These are phyloP conservation scores for Viola pubescens DNA, from an alignment of 441 rosid species.

Conservation along the genomic window DNA sequence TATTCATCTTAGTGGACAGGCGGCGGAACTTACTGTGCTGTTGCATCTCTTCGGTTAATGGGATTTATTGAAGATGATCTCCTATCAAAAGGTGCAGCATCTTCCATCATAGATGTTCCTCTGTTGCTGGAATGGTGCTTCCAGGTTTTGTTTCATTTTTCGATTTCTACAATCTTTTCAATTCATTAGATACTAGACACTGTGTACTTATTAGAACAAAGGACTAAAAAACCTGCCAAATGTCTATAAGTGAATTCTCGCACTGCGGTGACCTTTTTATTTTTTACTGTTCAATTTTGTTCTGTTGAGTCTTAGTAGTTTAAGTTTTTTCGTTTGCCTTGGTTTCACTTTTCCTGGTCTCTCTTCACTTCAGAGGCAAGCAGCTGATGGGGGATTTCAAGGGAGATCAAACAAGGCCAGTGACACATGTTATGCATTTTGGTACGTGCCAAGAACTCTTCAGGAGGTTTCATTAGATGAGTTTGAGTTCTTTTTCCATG, in stretches of 20 bases:
- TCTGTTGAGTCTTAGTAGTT: neutral
- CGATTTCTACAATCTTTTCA: conserved; percentile 7
- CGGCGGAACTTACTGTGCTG: conserved; percentile 92
- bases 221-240: neutral
- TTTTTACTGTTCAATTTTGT: neutral
- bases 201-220: neutral
- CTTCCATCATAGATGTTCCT: conserved; percentile 42
- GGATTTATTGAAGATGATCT: conserved; percentile 65
- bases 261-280: neutral
- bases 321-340: neutral
- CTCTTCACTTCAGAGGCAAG: conserved; percentile 55
- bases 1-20: conserved; percentile 68
- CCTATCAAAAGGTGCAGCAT: conserved; percentile 32
- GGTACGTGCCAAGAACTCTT: conserved; percentile 38
- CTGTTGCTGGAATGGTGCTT: conserved; percentile 68
- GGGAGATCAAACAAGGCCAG: conserved; percentile 82
- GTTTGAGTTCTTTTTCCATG: conserved; percentile 1
- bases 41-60: conserved; percentile 82
- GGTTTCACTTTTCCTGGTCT: conserved; percentile 8
- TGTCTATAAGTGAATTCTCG: neutral
- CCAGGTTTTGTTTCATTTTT: conserved; percentile 38
- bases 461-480: conserved; percentile 3
- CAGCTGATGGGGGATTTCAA: conserved; percentile 79
- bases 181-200: neutral
- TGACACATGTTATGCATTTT: conserved; percentile 96